These are phyloP conservation scores for Tephrocybe sp. DNA, from an alignment of 768 basidiomycete genomes.

Conservation along the genomic window DNA sequence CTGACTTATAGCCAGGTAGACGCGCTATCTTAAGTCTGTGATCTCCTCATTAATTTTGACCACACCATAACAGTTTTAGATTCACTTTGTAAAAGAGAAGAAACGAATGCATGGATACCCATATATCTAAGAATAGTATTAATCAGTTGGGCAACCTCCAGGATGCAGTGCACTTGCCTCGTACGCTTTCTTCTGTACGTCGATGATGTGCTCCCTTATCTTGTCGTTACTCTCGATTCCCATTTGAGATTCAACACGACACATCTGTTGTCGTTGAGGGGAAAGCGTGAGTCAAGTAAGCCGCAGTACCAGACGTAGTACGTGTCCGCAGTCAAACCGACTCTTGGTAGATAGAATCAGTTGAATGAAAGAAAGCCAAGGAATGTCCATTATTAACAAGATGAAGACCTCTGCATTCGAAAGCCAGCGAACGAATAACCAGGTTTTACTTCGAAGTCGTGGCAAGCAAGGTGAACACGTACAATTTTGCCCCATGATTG, in stretches of 20 bases:
- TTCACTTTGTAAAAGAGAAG: slow-evolving; percentile 27
- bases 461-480: not conserved
- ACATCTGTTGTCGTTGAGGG: no score
- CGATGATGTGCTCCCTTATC: slow-evolving; percentile 30
- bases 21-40: slow-evolving; percentile 25
- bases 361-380: no score
- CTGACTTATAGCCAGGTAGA: slow-evolving; percentile 26
- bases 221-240: slow-evolving; percentile 27
- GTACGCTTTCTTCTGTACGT: slow-evolving; percentile 30
- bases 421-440: no score
- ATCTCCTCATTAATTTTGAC: not conserved
- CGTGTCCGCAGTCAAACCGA: no score
- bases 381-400: no score
- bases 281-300: no score
- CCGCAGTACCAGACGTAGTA: no score
- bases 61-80: not conserved
- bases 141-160: not conserved
- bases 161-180: slow-evolving; percentile 16
- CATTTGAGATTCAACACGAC: slow-evolving; percentile 28
- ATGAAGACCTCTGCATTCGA: no score
- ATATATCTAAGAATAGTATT: slow-evolving; percentile 18
- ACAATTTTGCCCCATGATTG: not conserved
- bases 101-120: slow-evolving; percentile 31
- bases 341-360: no score
- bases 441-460: no score